phyloP scores from a whole-genome alignment of 331 rosid genomes.

The Saraca asoca region DNA sequence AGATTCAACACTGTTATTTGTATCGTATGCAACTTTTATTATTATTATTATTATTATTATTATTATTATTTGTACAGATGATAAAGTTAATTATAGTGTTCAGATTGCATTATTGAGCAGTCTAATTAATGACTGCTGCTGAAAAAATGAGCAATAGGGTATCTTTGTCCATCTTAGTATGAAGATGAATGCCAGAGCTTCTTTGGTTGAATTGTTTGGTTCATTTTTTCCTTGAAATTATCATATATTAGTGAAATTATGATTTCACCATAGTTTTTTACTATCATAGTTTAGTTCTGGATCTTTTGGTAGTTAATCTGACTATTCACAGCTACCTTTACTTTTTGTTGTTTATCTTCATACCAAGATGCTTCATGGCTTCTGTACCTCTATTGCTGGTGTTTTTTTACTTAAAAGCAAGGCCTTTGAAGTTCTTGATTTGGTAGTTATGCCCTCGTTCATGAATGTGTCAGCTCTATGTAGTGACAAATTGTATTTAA shows the following conservation, averaged over 20 bases:
- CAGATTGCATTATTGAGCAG: neutral
- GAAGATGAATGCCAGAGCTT: neutral
- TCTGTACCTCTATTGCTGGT: neutral
- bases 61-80: too few species aligned
- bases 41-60: too few species aligned
- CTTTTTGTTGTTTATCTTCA: too few species aligned
- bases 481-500: neutral
- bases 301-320: too few species aligned
- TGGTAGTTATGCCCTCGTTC: neutral
- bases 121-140: neutral
- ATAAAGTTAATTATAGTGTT: too few species aligned
- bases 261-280: too few species aligned
- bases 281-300: too few species aligned
- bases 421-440: neutral
- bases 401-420: neutral
- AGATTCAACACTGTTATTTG: neutral
- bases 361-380: neutral
- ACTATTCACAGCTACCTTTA: neutral
- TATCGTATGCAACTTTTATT: too few species aligned
- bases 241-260: too few species aligned
- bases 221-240: neutral
- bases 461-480: slow-evolving; percentile 2
- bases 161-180: neutral
- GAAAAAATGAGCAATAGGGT: slow-evolving; percentile 3
- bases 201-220: neutral